Percentiles rank a stretch among this genome's conserved stretches.
These are phyloP conservation scores for Xylaria sp. DNA, from an alignment of 2,329 filamentous ascomycete genomes.

Conservation along the genomic window DNA sequence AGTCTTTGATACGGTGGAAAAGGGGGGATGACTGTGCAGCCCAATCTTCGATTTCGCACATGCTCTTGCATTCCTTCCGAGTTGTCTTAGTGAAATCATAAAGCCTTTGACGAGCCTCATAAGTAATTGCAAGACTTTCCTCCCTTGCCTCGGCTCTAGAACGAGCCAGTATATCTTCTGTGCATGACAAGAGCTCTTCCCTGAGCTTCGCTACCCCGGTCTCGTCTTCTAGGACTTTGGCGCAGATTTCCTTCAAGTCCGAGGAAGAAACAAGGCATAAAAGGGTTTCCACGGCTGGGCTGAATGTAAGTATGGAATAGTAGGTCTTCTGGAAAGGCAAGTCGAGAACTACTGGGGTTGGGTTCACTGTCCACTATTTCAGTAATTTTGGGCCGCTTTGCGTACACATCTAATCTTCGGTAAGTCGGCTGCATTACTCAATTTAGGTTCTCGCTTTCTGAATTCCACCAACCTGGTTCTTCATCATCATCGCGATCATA, in stretches of 20 bases:
- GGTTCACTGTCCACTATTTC: not conserved
- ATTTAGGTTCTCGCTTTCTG: not conserved
- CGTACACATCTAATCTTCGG: not conserved
- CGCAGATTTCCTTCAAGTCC: slow-evolving; percentile 3
- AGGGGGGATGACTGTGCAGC: not conserved
- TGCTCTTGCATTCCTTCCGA: not conserved
- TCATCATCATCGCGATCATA: not conserved
- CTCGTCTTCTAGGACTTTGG: not conserved
- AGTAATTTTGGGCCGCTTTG: not conserved
- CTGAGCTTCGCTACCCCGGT: not conserved
- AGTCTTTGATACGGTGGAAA: not conserved
- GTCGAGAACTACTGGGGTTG: not conserved
- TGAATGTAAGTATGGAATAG: not conserved
- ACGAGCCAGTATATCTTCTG: not conserved
- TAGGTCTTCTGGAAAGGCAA: not conserved
- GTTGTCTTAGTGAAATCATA: not conserved
- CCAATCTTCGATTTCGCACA: not conserved
- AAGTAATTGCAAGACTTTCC: not conserved
- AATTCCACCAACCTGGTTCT: not conserved
- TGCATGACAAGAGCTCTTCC: slow-evolving; percentile 2
- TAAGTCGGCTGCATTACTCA: not conserved
- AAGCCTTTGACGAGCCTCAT: not conserved
- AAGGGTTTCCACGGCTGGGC: not conserved
- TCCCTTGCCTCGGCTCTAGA: not conserved
- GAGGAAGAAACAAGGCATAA: not conserved